Conservation (phyloP, 768 basidiomycete species). For the Phanerochaete carnosa region DNA sequence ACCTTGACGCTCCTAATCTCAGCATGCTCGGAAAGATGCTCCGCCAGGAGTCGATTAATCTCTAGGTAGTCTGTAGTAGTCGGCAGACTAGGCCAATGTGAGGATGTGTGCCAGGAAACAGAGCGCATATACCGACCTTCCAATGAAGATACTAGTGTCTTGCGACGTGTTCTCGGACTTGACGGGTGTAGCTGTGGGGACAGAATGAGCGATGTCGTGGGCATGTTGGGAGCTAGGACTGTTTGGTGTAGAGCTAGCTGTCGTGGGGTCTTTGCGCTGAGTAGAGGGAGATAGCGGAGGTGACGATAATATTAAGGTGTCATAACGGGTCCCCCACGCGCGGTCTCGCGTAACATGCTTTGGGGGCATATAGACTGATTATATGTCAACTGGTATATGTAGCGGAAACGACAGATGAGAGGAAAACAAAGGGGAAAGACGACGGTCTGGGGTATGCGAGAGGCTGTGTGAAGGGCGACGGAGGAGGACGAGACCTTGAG, state of each 20-base stretch:
- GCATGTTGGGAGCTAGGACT: constrained; percentile 8
- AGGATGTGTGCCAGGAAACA: not conserved
- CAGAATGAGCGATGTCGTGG: constrained; percentile 18
- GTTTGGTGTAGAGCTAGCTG: constrained; percentile 9
- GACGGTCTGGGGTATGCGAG: not conserved
- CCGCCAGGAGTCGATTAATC: constrained; percentile 54
- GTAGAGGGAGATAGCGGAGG: constrained; percentile 37
- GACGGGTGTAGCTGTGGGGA: constrained; percentile 13
- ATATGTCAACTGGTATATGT: not conserved
- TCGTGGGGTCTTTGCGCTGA: constrained; percentile 11
- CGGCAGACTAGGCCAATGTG: constrained; percentile 53
- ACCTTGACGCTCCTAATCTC: constrained; percentile 68
- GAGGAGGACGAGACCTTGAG: constrained; percentile 6
- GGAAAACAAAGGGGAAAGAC: not conserved
- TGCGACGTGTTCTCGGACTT: constrained; percentile 50
- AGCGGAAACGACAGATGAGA: constrained; percentile 5
- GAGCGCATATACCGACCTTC: constrained; percentile 51
- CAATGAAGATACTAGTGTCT: constrained; percentile 81
- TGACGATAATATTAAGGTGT: constrained; percentile 54
- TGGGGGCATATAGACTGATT: constrained; percentile 14
- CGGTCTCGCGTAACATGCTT: constrained; percentile 43
- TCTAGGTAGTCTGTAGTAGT: constrained; percentile 63
- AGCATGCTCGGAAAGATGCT: constrained; percentile 64
- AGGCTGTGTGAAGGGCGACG: not conserved
- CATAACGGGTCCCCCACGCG: constrained; percentile 71